phyloP scores from a whole-genome alignment of 2,329 filamentous ascomycete species.

The Colletotrichum truncatum region DNA sequence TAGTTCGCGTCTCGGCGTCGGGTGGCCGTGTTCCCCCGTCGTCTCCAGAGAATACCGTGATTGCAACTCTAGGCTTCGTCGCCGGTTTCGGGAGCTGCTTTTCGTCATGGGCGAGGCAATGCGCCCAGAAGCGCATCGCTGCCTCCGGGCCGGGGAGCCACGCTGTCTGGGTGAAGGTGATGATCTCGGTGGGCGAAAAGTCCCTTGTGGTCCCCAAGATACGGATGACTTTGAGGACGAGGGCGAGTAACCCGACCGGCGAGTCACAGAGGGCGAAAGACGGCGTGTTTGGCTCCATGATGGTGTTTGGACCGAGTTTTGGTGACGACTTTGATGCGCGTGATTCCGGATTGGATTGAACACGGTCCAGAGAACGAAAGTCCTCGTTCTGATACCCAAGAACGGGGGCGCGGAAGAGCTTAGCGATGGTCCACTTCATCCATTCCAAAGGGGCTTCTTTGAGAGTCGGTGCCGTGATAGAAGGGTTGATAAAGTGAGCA shows the following conservation, averaged over 20 bases:
- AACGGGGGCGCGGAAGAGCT: constrained; percentile 54
- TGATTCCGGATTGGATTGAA: too few species aligned
- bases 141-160: constrained; percentile 75
- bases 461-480: constrained; percentile 58
- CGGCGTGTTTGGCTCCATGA: constrained; percentile 61
- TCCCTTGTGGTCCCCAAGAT: constrained; percentile 48
- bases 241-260: constrained; percentile 65
- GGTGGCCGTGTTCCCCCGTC: constrained; percentile 11
- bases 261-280: constrained; percentile 71
- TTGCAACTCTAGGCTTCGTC: constrained; percentile 49
- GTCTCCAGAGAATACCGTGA: constrained; percentile 58
- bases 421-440: constrained; percentile 66
- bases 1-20: constrained; percentile 30
- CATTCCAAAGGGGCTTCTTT: constrained; percentile 55
- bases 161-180: constrained; percentile 68
- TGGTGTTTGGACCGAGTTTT: constrained; percentile 39
- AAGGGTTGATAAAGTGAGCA: constrained; percentile 68
- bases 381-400: constrained; percentile 66
- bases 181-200: constrained; percentile 61
- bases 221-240: constrained; percentile 58
- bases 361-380: constrained; percentile 50
- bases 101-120: constrained; percentile 49
- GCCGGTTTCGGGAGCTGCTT: constrained; percentile 34
- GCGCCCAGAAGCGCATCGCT: constrained; percentile 64
- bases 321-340: constrained; percentile 33